Conservation (phyloP, 2,329 filamentous ascomycete genomes). For the Westerdykella ornata region DNA sequence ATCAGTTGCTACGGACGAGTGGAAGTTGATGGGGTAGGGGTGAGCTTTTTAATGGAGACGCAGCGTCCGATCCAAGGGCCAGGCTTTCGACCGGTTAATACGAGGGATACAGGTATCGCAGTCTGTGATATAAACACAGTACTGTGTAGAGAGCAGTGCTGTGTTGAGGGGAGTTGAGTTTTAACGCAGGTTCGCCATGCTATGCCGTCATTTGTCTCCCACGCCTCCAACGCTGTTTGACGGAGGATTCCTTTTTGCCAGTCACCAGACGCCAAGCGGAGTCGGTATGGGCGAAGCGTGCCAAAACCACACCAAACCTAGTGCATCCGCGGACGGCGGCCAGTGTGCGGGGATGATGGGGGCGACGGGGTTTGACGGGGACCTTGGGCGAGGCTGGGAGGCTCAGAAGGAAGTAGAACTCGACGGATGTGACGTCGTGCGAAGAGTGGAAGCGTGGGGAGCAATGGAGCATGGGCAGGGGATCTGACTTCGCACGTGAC, state of each 20-base stretch:
- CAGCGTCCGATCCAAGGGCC: conserved; percentile 12
- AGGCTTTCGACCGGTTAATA: conserved; percentile 25
- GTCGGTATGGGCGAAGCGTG: too few species aligned
- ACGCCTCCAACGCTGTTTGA: background rate
- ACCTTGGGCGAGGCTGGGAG: too few species aligned
- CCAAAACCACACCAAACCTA: too few species aligned
- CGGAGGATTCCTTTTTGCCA: background rate
- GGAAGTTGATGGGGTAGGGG: conserved; percentile 27
- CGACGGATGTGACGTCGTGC: too few species aligned
- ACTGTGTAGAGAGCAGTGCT: background rate
- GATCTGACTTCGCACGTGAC: background rate
- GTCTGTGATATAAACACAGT: too few species aligned
- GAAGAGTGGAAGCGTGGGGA: too few species aligned
- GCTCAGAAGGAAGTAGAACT: too few species aligned
- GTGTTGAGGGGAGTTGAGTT: background rate
- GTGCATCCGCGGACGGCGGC: too few species aligned
- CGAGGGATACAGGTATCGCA: conserved; percentile 11
- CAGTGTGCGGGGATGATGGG: too few species aligned
- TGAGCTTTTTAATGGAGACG: conserved; percentile 20
- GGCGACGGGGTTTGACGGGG: too few species aligned
- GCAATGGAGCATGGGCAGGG: too few species aligned
- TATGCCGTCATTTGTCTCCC: conserved; percentile 1
- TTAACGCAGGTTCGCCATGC: background rate
- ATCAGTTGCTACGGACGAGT: conserved; percentile 34
- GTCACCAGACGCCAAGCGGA: background rate